A percentile compares a stretch with the other conserved stretches of the same genome.
These are phyloP conservation scores for Didymella segeticola DNA, from an alignment of 2,329 filamentous ascomycete genomes.

Conservation along the genomic window DNA sequence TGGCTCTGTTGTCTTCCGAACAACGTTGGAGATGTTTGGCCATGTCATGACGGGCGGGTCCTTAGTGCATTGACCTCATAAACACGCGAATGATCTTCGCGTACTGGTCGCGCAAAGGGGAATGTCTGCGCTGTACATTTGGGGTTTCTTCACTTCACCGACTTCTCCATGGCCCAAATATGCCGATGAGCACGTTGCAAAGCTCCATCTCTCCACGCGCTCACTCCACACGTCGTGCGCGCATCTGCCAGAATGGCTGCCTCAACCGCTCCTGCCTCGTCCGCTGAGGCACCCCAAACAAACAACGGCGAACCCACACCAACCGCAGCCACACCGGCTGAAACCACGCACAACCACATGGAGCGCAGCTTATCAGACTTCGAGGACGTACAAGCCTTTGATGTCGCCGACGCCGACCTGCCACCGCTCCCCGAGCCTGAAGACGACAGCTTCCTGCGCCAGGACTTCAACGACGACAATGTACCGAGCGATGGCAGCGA, in stretches of 20 bases:
- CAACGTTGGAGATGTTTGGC: conserved; percentile 8
- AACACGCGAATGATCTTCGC: conserved; percentile 8
- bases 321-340: conserved; percentile 22
- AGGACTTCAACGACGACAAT: conserved; percentile 38
- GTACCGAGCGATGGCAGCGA: conserved; percentile 48
- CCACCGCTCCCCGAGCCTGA: conserved; percentile 50
- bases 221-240: conserved; percentile 24
- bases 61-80: conserved; percentile 10
- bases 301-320: conserved; percentile 25
- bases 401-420: conserved; percentile 47
- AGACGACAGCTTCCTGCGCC: conserved; percentile 49
- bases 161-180: conserved; percentile 24
- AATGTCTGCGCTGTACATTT: not conserved
- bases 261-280: conserved; percentile 28
- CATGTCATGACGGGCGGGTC: conserved; percentile 4
- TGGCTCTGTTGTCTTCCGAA: conserved; percentile 1
- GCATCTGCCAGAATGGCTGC: conserved; percentile 32
- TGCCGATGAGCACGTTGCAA: conserved; percentile 30
- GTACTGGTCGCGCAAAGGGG: conserved; percentile 15
- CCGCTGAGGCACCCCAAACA: conserved; percentile 35
- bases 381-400: conserved; percentile 44
- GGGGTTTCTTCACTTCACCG: conserved; percentile 8
- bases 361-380: conserved; percentile 35
- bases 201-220: conserved; percentile 24
- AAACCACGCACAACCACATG: conserved; percentile 29